A percentile compares a stretch with the other conserved stretches of the same genome.
Evolutionary conservation across 768 basidiomycete genomes (phyloP).

Genomic region (Pulveroboletus sp.): DNA sequence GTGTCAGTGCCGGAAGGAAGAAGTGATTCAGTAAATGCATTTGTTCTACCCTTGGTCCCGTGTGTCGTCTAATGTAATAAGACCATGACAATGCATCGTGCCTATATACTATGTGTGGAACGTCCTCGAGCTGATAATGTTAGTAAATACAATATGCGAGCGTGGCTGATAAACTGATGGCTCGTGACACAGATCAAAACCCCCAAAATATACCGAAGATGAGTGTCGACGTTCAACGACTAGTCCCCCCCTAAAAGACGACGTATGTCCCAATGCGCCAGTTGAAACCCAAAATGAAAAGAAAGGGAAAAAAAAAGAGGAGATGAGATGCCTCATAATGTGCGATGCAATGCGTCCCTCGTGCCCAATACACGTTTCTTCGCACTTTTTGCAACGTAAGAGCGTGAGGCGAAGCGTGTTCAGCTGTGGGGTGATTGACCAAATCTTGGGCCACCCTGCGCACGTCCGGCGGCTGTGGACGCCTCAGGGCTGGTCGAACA

Average conservation of each 20-base stretch:
- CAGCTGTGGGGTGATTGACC: slow-evolving; percentile 14
- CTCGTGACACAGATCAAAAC: not conserved
- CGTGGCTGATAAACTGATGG: slow-evolving; percentile 13
- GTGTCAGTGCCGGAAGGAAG: slow-evolving; percentile 72
- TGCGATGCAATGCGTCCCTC: slow-evolving; percentile 11
- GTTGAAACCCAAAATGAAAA: slow-evolving; percentile 18
- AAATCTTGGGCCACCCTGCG: slow-evolving; percentile 5
- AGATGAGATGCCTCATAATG: not conserved
- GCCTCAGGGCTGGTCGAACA: slow-evolving; percentile 16
- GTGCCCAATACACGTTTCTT: slow-evolving; percentile 24
- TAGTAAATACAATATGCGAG: slow-evolving; percentile 15
- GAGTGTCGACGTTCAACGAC: not conserved
- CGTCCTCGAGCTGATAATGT: slow-evolving; percentile 14
- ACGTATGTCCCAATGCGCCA: slow-evolving; percentile 8
- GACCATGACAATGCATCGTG: slow-evolving; percentile 12
- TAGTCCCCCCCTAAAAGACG: not conserved
- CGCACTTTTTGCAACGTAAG: slow-evolving; percentile 21
- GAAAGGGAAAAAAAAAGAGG: not conserved
- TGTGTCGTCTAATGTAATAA: slow-evolving; percentile 9
- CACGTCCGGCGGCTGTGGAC: slow-evolving; percentile 12
- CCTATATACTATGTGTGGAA: not conserved
- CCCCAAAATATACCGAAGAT: slow-evolving; percentile 6
- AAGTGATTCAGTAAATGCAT: slow-evolving; percentile 36
- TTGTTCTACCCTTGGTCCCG: not conserved
- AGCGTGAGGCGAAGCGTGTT: slow-evolving; percentile 6